Conservation (phyloP, 495 filamentous ascomycete genomes). For the Umbilicaria muhlenbergii region DNA sequence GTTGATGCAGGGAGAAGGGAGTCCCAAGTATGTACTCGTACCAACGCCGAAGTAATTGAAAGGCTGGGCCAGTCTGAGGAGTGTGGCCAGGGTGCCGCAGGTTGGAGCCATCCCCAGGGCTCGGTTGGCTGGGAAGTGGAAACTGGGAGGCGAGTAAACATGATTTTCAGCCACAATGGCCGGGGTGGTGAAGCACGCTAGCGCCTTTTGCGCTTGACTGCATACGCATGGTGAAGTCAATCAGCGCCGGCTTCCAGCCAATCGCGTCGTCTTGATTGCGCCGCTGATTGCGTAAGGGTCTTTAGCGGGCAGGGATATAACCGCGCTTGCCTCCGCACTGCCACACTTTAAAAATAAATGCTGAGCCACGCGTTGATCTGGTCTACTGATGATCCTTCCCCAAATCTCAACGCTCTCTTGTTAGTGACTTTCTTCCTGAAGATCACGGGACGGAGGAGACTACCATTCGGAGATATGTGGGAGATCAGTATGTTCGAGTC, state of each 20-base stretch:
- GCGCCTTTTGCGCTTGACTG: background rate
- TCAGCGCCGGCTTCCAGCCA: background rate
- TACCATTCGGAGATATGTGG: too few species aligned
- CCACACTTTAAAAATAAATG: too few species aligned
- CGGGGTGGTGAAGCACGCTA: background rate
- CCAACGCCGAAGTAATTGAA: background rate
- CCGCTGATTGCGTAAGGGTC: background rate
- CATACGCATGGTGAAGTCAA: background rate
- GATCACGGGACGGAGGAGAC: too few species aligned
- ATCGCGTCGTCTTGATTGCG: background rate
- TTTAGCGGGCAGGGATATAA: background rate
- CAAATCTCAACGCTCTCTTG: too few species aligned
- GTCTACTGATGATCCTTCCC: too few species aligned
- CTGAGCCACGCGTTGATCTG: too few species aligned
- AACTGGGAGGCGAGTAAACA: background rate
- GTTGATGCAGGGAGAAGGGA: background rate
- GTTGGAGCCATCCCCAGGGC: background rate
- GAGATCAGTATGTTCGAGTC: too few species aligned
- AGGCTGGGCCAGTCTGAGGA: background rate
- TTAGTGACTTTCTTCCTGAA: too few species aligned
- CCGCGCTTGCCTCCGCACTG: too few species aligned
- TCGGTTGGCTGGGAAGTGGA: background rate
- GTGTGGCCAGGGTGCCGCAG: background rate
- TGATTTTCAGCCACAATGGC: slow-evolving; percentile 3
- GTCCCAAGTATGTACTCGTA: background rate